A percentile compares a stretch with the other conserved stretches of the same genome.
Conservation (phyloP, 352 stramenopile species). For the Globisporangium perplexum region DNA sequence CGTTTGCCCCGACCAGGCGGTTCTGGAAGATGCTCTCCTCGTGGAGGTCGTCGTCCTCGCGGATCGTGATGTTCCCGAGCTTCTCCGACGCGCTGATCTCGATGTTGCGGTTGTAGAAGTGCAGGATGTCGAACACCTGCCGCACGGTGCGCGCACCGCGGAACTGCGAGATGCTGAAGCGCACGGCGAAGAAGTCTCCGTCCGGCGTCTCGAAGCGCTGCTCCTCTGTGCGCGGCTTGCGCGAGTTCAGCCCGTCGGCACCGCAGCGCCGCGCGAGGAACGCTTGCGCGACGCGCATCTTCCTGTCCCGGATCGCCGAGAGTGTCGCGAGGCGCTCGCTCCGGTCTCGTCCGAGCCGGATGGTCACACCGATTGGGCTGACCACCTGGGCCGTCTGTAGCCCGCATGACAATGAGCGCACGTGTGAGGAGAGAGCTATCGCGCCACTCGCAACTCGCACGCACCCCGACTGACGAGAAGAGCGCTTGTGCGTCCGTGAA, state of each 20-base stretch:
- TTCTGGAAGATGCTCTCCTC: constrained; percentile 24
- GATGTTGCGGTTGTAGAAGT: constrained; percentile 32
- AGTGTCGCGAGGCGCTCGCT: constrained; percentile 10
- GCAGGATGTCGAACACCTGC: constrained; percentile 29
- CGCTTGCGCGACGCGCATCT: constrained; percentile 17
- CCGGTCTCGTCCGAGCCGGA: constrained; percentile 4
- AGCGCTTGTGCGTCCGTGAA: constrained; percentile 23
- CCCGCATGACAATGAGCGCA: neutral
- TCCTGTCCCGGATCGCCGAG: constrained; percentile 16
- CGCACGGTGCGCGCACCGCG: constrained; percentile 20
- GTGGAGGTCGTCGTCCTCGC: constrained; percentile 33
- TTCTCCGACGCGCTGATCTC: constrained; percentile 45
- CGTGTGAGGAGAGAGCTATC: no score
- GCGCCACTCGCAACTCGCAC: no score
- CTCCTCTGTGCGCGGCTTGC: constrained; percentile 19
- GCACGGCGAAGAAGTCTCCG: constrained; percentile 43
- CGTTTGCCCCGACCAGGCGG: constrained; percentile 20
- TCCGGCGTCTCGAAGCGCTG: constrained; percentile 33
- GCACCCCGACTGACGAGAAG: constrained; percentile 18
- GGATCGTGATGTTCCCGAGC: constrained; percentile 35
- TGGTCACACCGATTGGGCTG: constrained; percentile 3
- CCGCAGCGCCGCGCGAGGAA: constrained; percentile 24
- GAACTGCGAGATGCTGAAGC: constrained; percentile 48
- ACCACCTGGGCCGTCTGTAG: constrained; percentile 9
- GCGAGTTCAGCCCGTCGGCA: constrained; percentile 10